Evolutionary conservation across 495 filamentous ascomycete genomes (phyloP).

Genomic region (Delitschia confertaspora): DNA sequence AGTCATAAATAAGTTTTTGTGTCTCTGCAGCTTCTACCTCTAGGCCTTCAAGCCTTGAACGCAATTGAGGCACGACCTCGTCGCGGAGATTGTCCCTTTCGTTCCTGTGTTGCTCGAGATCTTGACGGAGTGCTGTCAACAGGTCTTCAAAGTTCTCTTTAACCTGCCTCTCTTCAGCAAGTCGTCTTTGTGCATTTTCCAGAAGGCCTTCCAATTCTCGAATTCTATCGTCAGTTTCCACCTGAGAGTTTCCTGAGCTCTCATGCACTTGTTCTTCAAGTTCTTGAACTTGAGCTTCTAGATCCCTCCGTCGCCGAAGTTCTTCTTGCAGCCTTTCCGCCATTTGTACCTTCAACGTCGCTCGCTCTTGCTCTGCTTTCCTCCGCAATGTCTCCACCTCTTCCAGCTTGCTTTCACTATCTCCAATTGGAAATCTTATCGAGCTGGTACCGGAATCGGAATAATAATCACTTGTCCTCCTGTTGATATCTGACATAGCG

Average conservation of each 20-base stretch:
- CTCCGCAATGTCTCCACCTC: slow-evolving; percentile 78
- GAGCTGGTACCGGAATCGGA: slow-evolving; percentile 91
- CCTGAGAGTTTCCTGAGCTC: slow-evolving; percentile 38
- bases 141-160: slow-evolving; percentile 94
- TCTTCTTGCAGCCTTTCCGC: slow-evolving; percentile 79
- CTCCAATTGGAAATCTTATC: slow-evolving; percentile 56
- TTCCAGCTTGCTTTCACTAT: slow-evolving; percentile 59
- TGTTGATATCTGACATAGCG: slow-evolving; percentile 39
- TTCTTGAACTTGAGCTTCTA: slow-evolving; percentile 73
- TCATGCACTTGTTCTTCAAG: slow-evolving; percentile 62
- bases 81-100: slow-evolving; percentile 89
- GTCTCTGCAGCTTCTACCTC: slow-evolving; percentile 59
- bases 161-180: slow-evolving; percentile 74
- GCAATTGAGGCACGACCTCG: slow-evolving; percentile 67
- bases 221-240: slow-evolving; percentile 46
- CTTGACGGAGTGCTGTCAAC: slow-evolving; percentile 68
- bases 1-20: slow-evolving; percentile 63
- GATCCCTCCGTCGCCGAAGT: slow-evolving; percentile 57
- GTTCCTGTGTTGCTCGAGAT: slow-evolving; percentile 72
- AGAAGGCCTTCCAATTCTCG: slow-evolving; percentile 70
- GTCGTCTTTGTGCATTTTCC: slow-evolving; percentile 69
- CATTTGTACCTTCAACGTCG: slow-evolving; percentile 74
- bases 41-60: slow-evolving; percentile 65
- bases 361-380: slow-evolving; percentile 83
- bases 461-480: slow-evolving; percentile 93